A percentile compares a stretch with the other conserved stretches of the same genome.
Conservation (phyloP, 2,329 filamentous ascomycete genomes). For the Myriangium duriaei region DNA sequence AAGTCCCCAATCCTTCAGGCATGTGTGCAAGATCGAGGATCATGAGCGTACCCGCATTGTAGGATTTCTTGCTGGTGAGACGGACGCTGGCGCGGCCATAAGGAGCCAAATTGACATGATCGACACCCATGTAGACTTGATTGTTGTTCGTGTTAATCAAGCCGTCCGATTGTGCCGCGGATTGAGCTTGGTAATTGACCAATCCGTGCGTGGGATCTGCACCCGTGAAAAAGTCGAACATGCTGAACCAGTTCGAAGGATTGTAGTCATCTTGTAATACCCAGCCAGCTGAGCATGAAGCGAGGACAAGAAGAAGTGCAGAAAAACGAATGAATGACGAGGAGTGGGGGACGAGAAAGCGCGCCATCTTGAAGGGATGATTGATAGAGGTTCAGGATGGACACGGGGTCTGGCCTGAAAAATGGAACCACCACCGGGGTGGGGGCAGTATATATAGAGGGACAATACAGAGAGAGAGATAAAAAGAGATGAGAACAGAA, state of each 20-base stretch:
- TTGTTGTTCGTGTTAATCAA: slow-evolving; percentile 15
- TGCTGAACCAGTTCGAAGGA: slow-evolving; percentile 15
- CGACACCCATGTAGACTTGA: slow-evolving; percentile 23
- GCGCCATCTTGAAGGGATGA: slow-evolving; percentile 10
- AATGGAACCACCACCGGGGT: slow-evolving; percentile 2
- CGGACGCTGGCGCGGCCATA: slow-evolving; percentile 58
- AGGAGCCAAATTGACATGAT: slow-evolving; percentile 30
- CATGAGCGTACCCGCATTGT: slow-evolving; percentile 50
- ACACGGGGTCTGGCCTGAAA: slow-evolving; percentile 8
- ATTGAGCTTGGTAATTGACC: slow-evolving; percentile 25
- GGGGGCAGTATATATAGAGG: slow-evolving; percentile 5
- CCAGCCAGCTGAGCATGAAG: slow-evolving; percentile 16
- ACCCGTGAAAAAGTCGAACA: slow-evolving; percentile 22
- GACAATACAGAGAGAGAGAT: background rate
- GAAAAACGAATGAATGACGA: slow-evolving; percentile 12
- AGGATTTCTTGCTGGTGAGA: slow-evolving; percentile 52
- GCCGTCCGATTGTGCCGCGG: slow-evolving; percentile 17
- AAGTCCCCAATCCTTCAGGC: slow-evolving; percentile 59
- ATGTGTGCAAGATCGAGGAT: slow-evolving; percentile 63
- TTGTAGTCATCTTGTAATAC: slow-evolving; percentile 15
- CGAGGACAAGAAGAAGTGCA: slow-evolving; percentile 36
- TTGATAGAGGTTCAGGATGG: slow-evolving; percentile 6
- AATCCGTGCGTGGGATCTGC: slow-evolving; percentile 20
- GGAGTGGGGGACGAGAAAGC: slow-evolving; percentile 7
- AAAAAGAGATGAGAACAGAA: background rate